Evolutionary conservation across 176 grass and related monocot genomes (phyloP).

Genomic region (Oryza meyeriana): DNA sequence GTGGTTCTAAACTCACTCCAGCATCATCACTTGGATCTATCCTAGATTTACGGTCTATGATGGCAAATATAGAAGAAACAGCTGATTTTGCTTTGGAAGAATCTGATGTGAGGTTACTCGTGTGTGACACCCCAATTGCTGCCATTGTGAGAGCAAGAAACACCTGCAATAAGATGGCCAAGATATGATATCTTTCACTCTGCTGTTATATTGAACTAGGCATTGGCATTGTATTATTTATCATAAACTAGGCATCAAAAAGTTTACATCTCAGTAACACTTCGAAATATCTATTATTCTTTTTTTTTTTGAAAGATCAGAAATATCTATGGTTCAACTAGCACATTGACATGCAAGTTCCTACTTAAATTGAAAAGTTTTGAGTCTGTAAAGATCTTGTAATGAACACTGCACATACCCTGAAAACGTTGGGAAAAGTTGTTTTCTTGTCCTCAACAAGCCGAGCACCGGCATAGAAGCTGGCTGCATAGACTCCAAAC

Average conservation of each 20-base stretch:
- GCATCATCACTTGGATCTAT: constrained; percentile 64
- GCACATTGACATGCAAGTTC: not conserved
- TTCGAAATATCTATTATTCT: not conserved
- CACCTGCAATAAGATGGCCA: constrained; percentile 36
- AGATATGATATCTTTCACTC: not conserved
- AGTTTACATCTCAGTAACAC: not conserved
- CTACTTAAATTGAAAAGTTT: not conserved
- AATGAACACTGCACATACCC: constrained; percentile 33
- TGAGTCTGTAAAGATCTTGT: not conserved
- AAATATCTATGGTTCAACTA: not conserved
- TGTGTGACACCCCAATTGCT: constrained; percentile 74
- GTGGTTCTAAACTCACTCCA: constrained; percentile 51
- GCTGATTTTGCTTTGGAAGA: constrained; percentile 74
- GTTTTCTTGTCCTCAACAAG: constrained; percentile 50
- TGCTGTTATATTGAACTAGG: not conserved
- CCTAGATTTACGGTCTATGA: constrained; percentile 70
- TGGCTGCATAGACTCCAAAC: constrained; percentile 42
- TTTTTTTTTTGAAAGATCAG: too few species aligned
- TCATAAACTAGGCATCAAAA: not conserved
- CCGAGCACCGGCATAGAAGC: constrained; percentile 72
- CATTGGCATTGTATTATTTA: not conserved
- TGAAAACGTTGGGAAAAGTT: constrained; percentile 63
- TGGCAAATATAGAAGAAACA: constrained; percentile 65
- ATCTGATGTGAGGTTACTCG: constrained; percentile 71
- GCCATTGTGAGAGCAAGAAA: constrained; percentile 85